Percentiles rank a stretch among this genome's conserved stretches.
Conservation (phyloP, 139 green algal genomes). For the Tetraselmis striata region DNA sequence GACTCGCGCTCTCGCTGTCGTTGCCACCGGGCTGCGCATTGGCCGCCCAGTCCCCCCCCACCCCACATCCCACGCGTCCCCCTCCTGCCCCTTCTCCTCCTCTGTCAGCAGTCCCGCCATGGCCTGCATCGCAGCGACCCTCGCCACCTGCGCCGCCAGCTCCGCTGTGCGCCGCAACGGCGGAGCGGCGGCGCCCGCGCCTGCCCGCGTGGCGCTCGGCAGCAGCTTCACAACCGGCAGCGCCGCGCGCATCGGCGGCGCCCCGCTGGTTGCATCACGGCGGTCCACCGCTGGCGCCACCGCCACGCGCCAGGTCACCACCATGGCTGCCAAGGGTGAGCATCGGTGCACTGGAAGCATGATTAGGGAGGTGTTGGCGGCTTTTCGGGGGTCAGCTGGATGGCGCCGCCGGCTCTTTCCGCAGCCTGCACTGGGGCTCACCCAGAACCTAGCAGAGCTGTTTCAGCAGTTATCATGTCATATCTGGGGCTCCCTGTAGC, state of each 20-base stretch:
- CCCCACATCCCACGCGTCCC: no score
- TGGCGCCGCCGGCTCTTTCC: background rate
- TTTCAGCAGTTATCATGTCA: background rate
- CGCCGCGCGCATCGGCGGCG: background rate
- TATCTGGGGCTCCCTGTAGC: background rate
- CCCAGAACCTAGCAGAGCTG: background rate
- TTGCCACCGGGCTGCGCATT: no score
- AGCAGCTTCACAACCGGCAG: background rate
- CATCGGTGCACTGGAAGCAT: no score
- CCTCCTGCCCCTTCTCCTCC: no score
- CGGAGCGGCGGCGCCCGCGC: no score
- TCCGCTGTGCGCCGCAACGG: background rate
- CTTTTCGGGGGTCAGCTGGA: no score
- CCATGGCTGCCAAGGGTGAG: slow-evolving; percentile 61
- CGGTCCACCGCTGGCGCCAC: background rate
- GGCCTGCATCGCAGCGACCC: background rate
- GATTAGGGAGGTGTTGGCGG: no score
- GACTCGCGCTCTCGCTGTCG: no score
- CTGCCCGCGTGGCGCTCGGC: background rate
- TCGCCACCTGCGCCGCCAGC: background rate
- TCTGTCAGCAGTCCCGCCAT: no score
- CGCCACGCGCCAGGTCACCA: slow-evolving; percentile 18
- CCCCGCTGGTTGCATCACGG: background rate
- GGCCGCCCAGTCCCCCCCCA: no score
- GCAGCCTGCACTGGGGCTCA: background rate